Evolutionary conservation across 202 grass and related monocot species (phyloP).

Genomic region (Elaeis oleifera): DNA sequence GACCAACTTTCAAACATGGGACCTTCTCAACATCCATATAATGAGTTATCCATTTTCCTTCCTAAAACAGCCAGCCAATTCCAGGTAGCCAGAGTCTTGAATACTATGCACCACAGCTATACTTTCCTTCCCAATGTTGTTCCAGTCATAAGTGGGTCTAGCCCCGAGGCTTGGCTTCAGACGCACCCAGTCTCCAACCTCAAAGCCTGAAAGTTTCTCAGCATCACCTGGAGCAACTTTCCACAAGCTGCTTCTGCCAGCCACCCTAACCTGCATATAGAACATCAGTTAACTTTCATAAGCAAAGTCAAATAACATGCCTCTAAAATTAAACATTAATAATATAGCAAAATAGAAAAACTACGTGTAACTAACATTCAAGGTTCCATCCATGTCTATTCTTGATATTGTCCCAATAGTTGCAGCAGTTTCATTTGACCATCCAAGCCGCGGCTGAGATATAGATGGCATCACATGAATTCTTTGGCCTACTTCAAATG

Average conservation of each 20-base stretch:
- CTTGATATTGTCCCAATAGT: constrained; percentile 76
- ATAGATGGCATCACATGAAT: constrained; percentile 84
- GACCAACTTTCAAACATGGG: constrained; percentile 64
- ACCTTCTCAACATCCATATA: constrained; percentile 92
- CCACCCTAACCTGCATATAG: constrained; percentile 52
- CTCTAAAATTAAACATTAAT: not conserved
- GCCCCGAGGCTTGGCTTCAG: constrained; percentile 58
- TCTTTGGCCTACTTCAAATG: constrained; percentile 82
- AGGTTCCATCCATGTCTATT: constrained; percentile 96
- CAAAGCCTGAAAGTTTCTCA: constrained; percentile 94
- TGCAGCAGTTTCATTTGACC: constrained; percentile 92
- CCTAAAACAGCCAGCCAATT: constrained; percentile 88
- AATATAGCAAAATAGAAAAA: not conserved
- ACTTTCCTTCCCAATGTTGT: constrained; percentile 69
- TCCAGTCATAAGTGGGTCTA: constrained; percentile 96
- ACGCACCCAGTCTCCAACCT: constrained; percentile 98
- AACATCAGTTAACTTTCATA: not conserved
- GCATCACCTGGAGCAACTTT: constrained; percentile 97
- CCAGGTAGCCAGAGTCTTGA: constrained; percentile 89
- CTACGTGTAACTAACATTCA: constrained; percentile 48
- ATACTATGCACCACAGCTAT: constrained; percentile 93
- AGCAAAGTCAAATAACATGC: not conserved
- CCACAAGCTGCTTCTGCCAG: constrained; percentile 83
- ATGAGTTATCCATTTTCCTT: constrained; percentile 94
- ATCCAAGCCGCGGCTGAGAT: constrained; percentile 85